Evolutionary conservation across 371 early-diverging fungal species (phyloP).

Genomic region (Blakeslea trispora): DNA sequence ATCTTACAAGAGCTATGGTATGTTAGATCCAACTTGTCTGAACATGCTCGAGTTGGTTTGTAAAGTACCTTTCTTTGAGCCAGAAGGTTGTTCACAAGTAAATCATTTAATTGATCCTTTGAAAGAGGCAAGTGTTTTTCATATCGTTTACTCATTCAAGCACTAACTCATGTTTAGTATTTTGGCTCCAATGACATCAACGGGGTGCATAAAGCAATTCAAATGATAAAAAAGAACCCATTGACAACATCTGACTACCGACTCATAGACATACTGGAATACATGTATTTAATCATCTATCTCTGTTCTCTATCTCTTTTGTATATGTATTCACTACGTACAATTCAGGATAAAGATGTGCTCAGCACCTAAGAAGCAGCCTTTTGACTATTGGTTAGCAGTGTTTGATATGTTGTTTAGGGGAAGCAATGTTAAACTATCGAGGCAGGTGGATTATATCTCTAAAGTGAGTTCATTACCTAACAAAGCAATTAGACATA

Average conservation of each 20-base stretch:
- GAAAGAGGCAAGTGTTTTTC: not conserved
- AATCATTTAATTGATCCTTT: slow-evolving; percentile 8
- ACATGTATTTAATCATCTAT: slow-evolving; percentile 13
- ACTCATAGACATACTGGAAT: slow-evolving; percentile 13
- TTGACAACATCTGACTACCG: slow-evolving; percentile 4
- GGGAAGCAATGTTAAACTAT: slow-evolving; percentile 14
- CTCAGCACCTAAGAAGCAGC: not conserved
- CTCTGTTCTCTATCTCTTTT: no score
- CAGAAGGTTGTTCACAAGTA: not conserved
- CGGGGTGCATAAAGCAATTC: not conserved
- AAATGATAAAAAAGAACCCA: slow-evolving; percentile 1
- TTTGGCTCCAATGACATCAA: not conserved
- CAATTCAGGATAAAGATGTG: not conserved
- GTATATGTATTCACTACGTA: no score
- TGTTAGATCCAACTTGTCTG: not conserved
- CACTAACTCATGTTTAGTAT: not conserved
- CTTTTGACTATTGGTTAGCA: slow-evolving; percentile 4
- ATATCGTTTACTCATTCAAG: not conserved
- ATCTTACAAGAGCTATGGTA: slow-evolving; percentile 1
- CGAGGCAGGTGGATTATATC: slow-evolving; percentile 14
- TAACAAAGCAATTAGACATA: not conserved
- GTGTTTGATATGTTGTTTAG: slow-evolving; percentile 14
- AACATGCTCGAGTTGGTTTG: slow-evolving; percentile 4
- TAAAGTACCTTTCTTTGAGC: slow-evolving; percentile 1
- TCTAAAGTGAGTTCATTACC: no score